phyloP scores from a whole-genome alignment of 176 grass and related monocot species.

The Sorghum bicolor region DNA sequence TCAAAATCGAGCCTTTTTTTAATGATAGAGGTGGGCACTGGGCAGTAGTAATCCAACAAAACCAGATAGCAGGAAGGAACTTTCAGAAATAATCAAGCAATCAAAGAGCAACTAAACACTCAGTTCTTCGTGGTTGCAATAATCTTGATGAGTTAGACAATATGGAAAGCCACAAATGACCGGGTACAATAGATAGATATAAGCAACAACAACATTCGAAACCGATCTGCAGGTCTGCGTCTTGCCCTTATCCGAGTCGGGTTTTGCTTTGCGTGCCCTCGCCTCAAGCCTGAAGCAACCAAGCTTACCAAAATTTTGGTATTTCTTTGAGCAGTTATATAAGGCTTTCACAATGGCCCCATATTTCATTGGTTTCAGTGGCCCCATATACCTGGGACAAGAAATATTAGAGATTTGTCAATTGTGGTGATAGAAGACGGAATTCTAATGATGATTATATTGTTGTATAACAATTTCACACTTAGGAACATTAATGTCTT shows the following conservation, averaged over 20 bases:
- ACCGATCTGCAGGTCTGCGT: no score
- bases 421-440: background rate
- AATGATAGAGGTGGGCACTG: background rate
- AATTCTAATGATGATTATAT: background rate
- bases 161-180: no score
- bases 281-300: no score
- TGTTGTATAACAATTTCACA: background rate
- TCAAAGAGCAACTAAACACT: no score
- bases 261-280: no score
- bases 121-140: background rate
- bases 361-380: constrained; percentile 65
- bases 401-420: background rate
- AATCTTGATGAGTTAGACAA: no score
- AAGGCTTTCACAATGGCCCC: constrained; percentile 75
- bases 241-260: no score
- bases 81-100: no score
- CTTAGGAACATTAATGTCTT: background rate
- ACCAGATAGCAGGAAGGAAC: background rate
- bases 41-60: background rate
- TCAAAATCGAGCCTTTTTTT: background rate
- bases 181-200: no score
- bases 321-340: constrained; percentile 82
- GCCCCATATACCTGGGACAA: constrained; percentile 83
- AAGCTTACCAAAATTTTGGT: constrained; percentile 83
- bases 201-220: no score